Base-by-base conservation (phyloP, 1,284 basidiomycete species). In the Microbotryum scabiosae region DNA sequence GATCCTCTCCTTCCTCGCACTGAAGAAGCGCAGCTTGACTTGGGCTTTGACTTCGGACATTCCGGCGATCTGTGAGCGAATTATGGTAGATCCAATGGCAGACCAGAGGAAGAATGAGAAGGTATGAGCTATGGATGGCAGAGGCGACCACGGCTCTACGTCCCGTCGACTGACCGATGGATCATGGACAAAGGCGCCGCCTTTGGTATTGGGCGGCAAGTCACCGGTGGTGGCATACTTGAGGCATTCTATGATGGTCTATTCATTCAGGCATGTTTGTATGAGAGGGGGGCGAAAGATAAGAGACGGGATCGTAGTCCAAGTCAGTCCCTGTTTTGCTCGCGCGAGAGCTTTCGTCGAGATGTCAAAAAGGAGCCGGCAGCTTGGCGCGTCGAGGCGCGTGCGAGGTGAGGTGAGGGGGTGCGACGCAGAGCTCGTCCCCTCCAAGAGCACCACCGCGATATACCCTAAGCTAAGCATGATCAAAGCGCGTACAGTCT, bases 151-250 rank as follows among this genome's bases (percentile, higher is more conserved):
- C 9, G 46, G 46, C n/a, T 25, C n/a, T 18, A 20, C 26, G 30
- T 4, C 30, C 8, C 30, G 30, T 8, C 5, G 23, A 55, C 74
- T 56, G 32, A 78, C 79, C 62, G 93, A 93, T 0, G 96, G 96
- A 76, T 99, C 96, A 74, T 98, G 94, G 7, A 98, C 79, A 74
- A 98, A 99, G 0, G 96, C 96, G 32, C 96, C 96, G 30, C 94
- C 94, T 68, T 94, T 92, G 36, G 93, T 92, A 74, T 97, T 97
- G 0, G 96, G 91, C 0, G 96, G 96, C 69, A 98, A 85, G 75
- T 98, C 93, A 41, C 96, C 96, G 0, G 96, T 98, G 0, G 94
- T 97, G 5, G 91, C 91, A 75, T 98, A 99, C 78, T 98, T 98
- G 73, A 98, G 83, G 76, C 94, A 98, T 79, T 98, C 96, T 75